Evolutionary conservation across 164 flowering plant genomes (phyloP).

Genomic region (Stephania yunnanensis): DNA sequence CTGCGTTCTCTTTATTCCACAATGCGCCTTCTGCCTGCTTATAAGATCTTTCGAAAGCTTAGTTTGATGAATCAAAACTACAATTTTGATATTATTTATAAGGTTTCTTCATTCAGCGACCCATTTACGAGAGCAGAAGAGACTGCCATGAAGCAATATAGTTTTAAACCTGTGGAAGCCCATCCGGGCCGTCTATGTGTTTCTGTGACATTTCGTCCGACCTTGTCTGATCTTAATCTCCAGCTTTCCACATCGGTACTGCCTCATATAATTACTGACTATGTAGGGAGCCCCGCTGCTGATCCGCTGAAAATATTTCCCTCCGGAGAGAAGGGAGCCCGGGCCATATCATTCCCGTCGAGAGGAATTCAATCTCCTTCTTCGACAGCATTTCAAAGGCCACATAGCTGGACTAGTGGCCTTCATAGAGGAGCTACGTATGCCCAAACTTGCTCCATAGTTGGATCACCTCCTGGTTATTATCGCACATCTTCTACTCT

Average conservation of each 20-base stretch:
- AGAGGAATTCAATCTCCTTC: slow-evolving; percentile 37
- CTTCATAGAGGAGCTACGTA: slow-evolving; percentile 40
- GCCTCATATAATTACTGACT: slow-evolving; percentile 69
- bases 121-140: slow-evolving; percentile 64
- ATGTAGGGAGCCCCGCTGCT: slow-evolving; percentile 86
- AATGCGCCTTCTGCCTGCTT: slow-evolving; percentile 76
- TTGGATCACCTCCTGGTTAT: slow-evolving; percentile 47
- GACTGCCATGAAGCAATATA: slow-evolving; percentile 45
- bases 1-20: slow-evolving; percentile 64
- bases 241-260: slow-evolving; percentile 42
- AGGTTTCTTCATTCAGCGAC: slow-evolving; percentile 66
- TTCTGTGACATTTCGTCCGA: slow-evolving; percentile 57
- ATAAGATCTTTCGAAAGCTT: slow-evolving; percentile 54
- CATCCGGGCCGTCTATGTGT: slow-evolving; percentile 58
- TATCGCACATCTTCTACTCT: slow-evolving; percentile 26
- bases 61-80: slow-evolving; percentile 40
- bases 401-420: slow-evolving; percentile 88
- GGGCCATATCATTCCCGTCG: slow-evolving; percentile 44
- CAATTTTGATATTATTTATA: slow-evolving; percentile 65
- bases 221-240: slow-evolving; percentile 62
- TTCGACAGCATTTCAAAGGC: slow-evolving; percentile 56
- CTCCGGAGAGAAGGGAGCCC: slow-evolving; percentile 17
- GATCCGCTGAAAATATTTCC: slow-evolving; percentile 70
- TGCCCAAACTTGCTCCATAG: slow-evolving; percentile 28
- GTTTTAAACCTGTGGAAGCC: slow-evolving; percentile 72